Evolutionary conservation across 805 yeast species (phyloP).

Genomic region (Ogataea degrootiae): DNA sequence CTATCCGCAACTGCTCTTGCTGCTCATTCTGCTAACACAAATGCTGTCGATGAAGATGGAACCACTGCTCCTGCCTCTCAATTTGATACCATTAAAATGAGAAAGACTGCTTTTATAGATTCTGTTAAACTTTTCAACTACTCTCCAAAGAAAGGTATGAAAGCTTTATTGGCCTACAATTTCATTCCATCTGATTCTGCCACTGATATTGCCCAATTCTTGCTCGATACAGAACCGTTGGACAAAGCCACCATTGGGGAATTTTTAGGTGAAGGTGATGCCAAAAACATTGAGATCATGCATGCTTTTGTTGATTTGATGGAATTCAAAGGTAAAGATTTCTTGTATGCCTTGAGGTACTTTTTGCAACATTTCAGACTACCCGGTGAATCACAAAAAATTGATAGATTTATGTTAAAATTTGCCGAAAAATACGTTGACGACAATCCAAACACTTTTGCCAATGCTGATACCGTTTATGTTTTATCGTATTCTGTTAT

Average conservation of each 20-base stretch:
- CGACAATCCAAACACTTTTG: conserved; percentile 83
- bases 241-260: conserved; percentile 88
- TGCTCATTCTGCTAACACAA: conserved; percentile 7
- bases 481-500: conserved; percentile 88
- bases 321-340: conserved; percentile 64
- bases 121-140: conserved; percentile 77
- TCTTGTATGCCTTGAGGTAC: conserved; percentile 80
- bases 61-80: conserved; percentile 72
- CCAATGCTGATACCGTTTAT: conserved; percentile 92
- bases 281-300: conserved; percentile 74
- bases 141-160: conserved; percentile 79
- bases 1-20: conserved; percentile 6
- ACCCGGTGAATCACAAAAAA: conserved; percentile 98
- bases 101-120: conserved; percentile 76
- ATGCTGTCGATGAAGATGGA: conserved; percentile 11
- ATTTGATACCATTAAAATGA: conserved; percentile 77
- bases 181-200: conserved; percentile 64
- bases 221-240: conserved; percentile 62
- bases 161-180: conserved; percentile 52
- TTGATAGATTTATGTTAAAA: conserved; percentile 93
- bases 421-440: conserved; percentile 89
- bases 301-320: conserved; percentile 88
- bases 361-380: conserved; percentile 86
- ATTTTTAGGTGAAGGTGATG: conserved; percentile 84
- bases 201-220: conserved; percentile 64